These are phyloP conservation scores for Apium graveolens DNA, from an alignment of 129 eudicot species.

Conservation along the genomic window DNA sequence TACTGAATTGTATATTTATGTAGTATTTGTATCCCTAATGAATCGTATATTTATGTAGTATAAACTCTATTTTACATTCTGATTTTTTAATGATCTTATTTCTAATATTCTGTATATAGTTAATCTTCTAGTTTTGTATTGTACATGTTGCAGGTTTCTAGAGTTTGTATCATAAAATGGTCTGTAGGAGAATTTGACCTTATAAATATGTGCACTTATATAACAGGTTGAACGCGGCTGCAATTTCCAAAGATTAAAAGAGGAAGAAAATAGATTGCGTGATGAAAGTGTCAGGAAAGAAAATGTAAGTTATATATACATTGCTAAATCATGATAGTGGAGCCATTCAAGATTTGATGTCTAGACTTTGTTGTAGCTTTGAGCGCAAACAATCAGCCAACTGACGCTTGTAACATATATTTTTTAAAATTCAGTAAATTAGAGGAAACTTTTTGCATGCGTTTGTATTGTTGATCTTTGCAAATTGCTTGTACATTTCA, in stretches of 20 bases:
- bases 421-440: not conserved
- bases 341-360: not conserved
- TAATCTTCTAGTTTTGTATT: not conserved
- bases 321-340: not conserved
- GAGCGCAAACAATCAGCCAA: not conserved
- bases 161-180: conserved; percentile 6
- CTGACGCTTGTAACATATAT: not conserved
- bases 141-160: not conserved
- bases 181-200: not conserved
- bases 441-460: not conserved
- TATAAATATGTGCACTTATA: not conserved
- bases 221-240: conserved; percentile 43
- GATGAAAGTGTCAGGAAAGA: conserved; percentile 37
- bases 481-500: not conserved
- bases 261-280: conserved; percentile 41
- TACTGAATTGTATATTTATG: too few species aligned
- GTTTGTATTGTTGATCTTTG: not conserved
- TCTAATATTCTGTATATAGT: not conserved
- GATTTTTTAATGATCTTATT: not conserved
- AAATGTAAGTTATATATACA: conserved; percentile 27
- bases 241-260: conserved; percentile 35
- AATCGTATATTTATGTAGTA: conserved; percentile 3
- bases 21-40: not conserved
- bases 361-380: not conserved
- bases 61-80: not conserved